A percentile compares a stretch with the other conserved stretches of the same genome.
These are phyloP conservation scores for Calonectria ilicicola DNA, from an alignment of 2,329 filamentous ascomycete species.

Conservation along the genomic window DNA sequence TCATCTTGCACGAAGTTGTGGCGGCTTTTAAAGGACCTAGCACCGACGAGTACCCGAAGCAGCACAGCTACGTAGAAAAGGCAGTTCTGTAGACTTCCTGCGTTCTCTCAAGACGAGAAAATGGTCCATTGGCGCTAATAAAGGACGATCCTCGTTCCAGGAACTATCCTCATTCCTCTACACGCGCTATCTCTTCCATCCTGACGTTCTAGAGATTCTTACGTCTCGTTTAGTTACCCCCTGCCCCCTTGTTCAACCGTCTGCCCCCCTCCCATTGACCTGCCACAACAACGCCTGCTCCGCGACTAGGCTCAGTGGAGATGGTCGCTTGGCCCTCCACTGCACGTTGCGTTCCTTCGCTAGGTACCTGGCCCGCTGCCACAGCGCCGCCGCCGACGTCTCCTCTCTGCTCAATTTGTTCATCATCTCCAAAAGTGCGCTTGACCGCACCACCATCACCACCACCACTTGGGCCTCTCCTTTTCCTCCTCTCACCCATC, in stretches of 20 bases:
- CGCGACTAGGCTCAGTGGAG: conserved; percentile 4
- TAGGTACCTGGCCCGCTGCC: conserved; percentile 18
- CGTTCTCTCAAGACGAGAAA: background rate
- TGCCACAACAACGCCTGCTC: conserved; percentile 20
- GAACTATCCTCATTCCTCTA: background rate
- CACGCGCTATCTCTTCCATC: background rate
- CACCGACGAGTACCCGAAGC: background rate
- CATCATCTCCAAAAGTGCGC: conserved; percentile 33
- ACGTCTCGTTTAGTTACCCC: conserved; percentile 12
- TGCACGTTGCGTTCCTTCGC: conserved; percentile 16
- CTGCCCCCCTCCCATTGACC: background rate
- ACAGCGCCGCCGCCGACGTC: conserved; percentile 22
- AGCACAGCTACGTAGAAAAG: background rate
- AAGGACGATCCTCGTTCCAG: background rate
- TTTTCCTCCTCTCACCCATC: conserved; percentile 25
- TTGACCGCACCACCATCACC: conserved; percentile 39
- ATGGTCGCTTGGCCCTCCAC: conserved; percentile 14
- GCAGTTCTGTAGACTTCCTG: background rate
- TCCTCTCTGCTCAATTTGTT: conserved; percentile 8
- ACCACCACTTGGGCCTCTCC: conserved; percentile 33
- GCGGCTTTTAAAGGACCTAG: background rate
- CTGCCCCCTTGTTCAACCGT: background rate
- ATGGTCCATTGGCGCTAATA: too few relatives aligned
- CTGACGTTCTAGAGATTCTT: background rate
- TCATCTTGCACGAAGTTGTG: background rate